phyloP scores from a whole-genome alignment of 192 early-diverging fungal genomes.

The Physocladia obscura region DNA sequence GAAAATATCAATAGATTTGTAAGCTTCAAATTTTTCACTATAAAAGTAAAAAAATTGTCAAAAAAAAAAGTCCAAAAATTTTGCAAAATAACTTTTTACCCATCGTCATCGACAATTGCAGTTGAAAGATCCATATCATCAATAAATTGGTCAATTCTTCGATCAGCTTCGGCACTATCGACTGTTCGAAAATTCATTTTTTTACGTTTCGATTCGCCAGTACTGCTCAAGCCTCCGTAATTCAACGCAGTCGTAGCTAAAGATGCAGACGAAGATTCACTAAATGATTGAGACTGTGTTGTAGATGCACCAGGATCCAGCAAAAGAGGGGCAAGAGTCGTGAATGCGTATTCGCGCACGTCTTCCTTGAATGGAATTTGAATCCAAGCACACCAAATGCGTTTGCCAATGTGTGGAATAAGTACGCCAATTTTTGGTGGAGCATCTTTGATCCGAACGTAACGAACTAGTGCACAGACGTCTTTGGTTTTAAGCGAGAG shows the following conservation, averaged over 20 bases:
- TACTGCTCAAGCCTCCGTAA: neutral
- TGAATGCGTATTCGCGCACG: constrained; percentile 53
- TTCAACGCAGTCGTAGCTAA: neutral
- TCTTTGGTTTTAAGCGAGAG: constrained; percentile 51
- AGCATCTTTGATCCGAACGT: constrained; percentile 48
- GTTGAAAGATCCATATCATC: constrained; percentile 59
- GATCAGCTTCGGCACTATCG: constrained; percentile 49
- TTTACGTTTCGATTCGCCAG: constrained; percentile 17
- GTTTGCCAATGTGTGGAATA: constrained; percentile 45
- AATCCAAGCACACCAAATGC: constrained; percentile 47
- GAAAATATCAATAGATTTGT: constrained; percentile 52
- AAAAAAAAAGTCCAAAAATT: constrained; percentile 19
- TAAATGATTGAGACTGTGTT: neutral
- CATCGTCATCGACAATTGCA: constrained; percentile 40
- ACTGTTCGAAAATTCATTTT: constrained; percentile 44
- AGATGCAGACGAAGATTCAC: constrained; percentile 8
- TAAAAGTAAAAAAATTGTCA: neutral
- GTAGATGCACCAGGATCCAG: neutral
- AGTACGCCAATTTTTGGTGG: constrained; percentile 66
- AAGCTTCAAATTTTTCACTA: constrained; percentile 49
- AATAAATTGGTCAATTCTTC: constrained; percentile 57
- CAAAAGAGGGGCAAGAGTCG: constrained; percentile 45
- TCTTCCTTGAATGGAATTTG: constrained; percentile 72
- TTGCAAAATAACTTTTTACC: too few species aligned
- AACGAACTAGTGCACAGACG: constrained; percentile 63